Evolutionary conservation across 768 basidiomycete genomes (phyloP).

Genomic region (Serendipita indica): DNA sequence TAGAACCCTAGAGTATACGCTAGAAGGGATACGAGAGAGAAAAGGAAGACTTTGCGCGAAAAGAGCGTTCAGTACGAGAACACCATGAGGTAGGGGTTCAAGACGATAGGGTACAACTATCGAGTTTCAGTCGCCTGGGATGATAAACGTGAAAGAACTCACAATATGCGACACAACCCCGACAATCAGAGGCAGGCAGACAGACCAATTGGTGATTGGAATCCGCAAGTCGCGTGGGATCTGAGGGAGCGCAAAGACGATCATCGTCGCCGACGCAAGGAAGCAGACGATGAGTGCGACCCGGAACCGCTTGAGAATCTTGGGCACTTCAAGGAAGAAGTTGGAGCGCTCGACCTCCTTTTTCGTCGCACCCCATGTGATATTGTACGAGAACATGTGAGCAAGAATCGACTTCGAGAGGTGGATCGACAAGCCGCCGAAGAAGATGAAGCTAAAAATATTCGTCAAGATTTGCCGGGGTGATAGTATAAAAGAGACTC

Average conservation of each 20-base stretch:
- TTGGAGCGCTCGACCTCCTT: conserved; percentile 23
- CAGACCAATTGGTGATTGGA: conserved; percentile 48
- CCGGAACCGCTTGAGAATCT: conserved; percentile 23
- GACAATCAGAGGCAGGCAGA: conserved; percentile 56
- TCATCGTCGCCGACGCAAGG: conserved; percentile 16
- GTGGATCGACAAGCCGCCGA: conserved; percentile 21
- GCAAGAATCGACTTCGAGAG: conserved; percentile 19
- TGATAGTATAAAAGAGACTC: conserved; percentile 20
- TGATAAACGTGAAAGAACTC: too few relatives aligned
- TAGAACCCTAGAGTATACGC: too few relatives aligned
- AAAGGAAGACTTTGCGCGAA: too few relatives aligned
- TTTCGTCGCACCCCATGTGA: conserved; percentile 24
- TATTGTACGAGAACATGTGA: conserved; percentile 25
- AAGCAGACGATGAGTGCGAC: conserved; percentile 18
- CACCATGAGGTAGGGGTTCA: conserved; percentile 82
- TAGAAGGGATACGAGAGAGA: too few relatives aligned
- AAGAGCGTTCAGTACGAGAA: conserved; percentile 37
- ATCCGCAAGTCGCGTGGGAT: conserved; percentile 21
- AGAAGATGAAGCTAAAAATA: conserved; percentile 25
- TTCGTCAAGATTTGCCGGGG: not conserved
- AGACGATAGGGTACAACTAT: conserved; percentile 58
- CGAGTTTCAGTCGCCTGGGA: too few relatives aligned
- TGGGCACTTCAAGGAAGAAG: conserved; percentile 25
- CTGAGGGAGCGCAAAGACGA: conserved; percentile 17
- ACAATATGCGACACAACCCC: conserved; percentile 49